Evolutionary conservation across 2,329 filamentous ascomycete genomes (phyloP), one percentile per base, ranked within the genome.

Genomic region (Xylariaceae sp.): DNA sequence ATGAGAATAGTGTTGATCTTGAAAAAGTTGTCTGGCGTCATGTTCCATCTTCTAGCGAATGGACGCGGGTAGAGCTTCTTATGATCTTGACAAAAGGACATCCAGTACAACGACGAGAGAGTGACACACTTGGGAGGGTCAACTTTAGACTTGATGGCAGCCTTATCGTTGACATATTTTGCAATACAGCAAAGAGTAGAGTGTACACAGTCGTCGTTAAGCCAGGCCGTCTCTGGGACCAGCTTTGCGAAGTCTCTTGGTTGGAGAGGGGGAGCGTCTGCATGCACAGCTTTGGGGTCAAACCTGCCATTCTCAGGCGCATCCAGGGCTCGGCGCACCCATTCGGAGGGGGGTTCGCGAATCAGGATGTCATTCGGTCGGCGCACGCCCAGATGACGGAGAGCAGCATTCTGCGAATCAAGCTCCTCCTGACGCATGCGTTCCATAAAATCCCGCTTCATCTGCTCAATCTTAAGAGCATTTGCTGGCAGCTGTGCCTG

Each of bases 121-220:
- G 81, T 79, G 40, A 86, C 78, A 57, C 84, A 85, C 50, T 83
- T 83, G 5, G 87, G 84, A 2, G 81, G 76, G 29, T 73, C 70
- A 29, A 64, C 71, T 65, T 75, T 79, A 54, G 71, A 63, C 58
- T 73, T 75, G 48, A 78, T 78, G 21, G 84, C 84, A 23, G 78
- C 79, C 26, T 78, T 73, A 53, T 77, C 72, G 65, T 88, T 87
- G 63, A 85, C 72, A 43, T 78, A 79, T 13, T 77, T 75, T 41
- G 85, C 83, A 11, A 91, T 73, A 65, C 83, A 81, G 23, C 79
- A 72, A 21, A 91, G 76, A 41, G 83, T 82, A 11, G 82, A 82
- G 62, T 91, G 89, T 62, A 93, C 82, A 44, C 88, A 82, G 61
- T 89, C 86, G 67, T 92, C 89, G 59, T 92, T 92, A 6, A 93